Conservation (phyloP, 1,284 basidiomycete species). For the Irpex sp. region DNA sequence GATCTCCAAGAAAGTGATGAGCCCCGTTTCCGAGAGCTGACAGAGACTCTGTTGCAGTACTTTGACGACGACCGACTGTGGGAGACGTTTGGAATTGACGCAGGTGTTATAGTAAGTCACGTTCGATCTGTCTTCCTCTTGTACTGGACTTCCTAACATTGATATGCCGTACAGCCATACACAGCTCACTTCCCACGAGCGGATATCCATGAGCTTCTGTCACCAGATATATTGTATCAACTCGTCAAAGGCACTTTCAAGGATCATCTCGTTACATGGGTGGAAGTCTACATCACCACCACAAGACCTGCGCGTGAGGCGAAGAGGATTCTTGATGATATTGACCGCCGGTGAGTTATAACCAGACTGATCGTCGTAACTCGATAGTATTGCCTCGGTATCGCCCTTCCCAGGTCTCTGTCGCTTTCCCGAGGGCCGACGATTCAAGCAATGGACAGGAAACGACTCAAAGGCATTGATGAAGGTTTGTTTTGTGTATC, state of each 20-base stretch:
- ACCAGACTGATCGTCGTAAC: neutral
- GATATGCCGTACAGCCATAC: neutral
- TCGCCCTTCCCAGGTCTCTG: slow-evolving; percentile 11
- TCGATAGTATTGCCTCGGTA: slow-evolving; percentile 8
- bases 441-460: slow-evolving; percentile 21
- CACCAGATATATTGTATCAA: slow-evolving; percentile 21
- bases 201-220: slow-evolving; percentile 23
- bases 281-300: slow-evolving; percentile 5
- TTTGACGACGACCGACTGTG: neutral
- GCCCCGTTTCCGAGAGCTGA: neutral
- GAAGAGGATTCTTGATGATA: slow-evolving; percentile 10
- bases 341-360: slow-evolving; percentile 12
- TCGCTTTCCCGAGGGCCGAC: slow-evolving; percentile 18
- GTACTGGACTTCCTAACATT: too few relatives aligned
- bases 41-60: neutral
- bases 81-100: neutral
- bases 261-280: slow-evolving; percentile 20
- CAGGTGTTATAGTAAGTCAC: neutral
- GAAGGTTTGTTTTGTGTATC: slow-evolving; percentile 11
- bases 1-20: too few relatives aligned
- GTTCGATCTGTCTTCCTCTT: too few relatives aligned
- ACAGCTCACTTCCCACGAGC: slow-evolving; percentile 18
- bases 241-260: slow-evolving; percentile 21
- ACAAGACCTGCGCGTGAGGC: neutral
- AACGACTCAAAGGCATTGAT: slow-evolving; percentile 21